Percentiles rank a stretch among this genome's conserved stretches.
Evolutionary conservation across 2,329 filamentous ascomycete species (phyloP).

Genomic region (Atkinsonella hypoxylon): DNA sequence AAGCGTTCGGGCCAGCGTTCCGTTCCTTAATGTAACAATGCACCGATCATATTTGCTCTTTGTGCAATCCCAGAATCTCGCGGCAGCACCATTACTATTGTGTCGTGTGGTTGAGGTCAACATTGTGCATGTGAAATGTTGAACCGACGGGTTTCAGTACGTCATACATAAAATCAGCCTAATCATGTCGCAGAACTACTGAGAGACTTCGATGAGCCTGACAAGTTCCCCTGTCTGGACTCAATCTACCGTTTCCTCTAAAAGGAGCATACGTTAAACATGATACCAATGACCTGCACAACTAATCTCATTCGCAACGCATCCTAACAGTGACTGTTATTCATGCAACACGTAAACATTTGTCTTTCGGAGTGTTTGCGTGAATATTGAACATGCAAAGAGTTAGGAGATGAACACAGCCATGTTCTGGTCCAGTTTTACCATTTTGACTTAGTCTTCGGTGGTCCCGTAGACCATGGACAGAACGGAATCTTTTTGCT

Average conservation of each 20-base stretch:
- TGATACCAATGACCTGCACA: too few species aligned
- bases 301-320: too few species aligned
- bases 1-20: background rate
- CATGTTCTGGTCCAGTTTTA: background rate
- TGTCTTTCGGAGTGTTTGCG: too few species aligned
- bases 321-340: too few species aligned
- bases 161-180: too few species aligned
- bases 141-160: too few species aligned
- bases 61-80: background rate
- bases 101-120: background rate
- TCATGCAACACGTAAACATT: too few species aligned
- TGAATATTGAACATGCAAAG: too few species aligned
- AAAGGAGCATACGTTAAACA: too few species aligned
- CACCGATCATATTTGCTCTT: background rate
- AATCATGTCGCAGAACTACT: too few species aligned
- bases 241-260: background rate
- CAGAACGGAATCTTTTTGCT: background rate
- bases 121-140: too few species aligned
- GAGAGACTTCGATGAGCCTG: background rate
- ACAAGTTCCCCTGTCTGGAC: background rate
- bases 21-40: background rate
- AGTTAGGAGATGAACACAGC: background rate
- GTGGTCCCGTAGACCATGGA: background rate
- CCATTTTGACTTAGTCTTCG: background rate
- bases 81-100: background rate